Percentiles rank a stretch among this genome's conserved stretches.
phyloP scores from a whole-genome alignment of 2,329 filamentous ascomycete species.

The Cordyceps fumosorosea region DNA sequence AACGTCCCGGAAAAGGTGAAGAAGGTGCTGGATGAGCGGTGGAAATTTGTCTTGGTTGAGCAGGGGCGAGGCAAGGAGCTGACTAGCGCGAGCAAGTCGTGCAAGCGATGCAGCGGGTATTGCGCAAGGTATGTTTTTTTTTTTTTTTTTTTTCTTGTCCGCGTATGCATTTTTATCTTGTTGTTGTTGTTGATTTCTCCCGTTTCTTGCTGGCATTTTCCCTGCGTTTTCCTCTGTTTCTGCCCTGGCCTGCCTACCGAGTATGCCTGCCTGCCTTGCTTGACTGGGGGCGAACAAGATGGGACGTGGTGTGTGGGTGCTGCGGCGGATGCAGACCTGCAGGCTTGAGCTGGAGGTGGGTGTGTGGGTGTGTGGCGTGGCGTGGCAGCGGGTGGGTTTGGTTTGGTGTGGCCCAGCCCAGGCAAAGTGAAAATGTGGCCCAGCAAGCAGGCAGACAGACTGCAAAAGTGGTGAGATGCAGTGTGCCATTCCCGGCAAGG shows the following conservation, averaged over 20 bases:
- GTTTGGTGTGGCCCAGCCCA: not conserved
- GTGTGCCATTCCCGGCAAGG: not conserved
- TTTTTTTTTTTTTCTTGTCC: slow-evolving; percentile 9
- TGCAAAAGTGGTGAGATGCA: not conserved
- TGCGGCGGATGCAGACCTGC: slow-evolving; percentile 9
- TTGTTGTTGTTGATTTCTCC: not conserved
- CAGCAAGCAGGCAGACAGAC: not conserved
- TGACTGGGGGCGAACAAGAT: not conserved
- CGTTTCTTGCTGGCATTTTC: not conserved
- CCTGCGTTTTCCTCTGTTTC: not conserved
- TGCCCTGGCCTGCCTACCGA: not conserved
- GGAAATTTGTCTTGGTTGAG: slow-evolving; percentile 94
- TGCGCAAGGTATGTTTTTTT: slow-evolving; percentile 67
- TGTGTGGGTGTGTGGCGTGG: slow-evolving; percentile 1
- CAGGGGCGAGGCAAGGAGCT: slow-evolving; percentile 89
- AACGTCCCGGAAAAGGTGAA: slow-evolving; percentile 95
- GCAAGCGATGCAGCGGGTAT: slow-evolving; percentile 86
- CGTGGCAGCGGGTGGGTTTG: not conserved
- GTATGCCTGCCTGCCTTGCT: not conserved
- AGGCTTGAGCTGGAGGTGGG: slow-evolving; percentile 10
- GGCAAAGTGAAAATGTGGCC: not conserved
- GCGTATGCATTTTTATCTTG: not conserved
- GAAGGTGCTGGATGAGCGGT: slow-evolving; percentile 89
- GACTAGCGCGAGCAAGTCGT: slow-evolving; percentile 91
- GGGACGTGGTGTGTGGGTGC: slow-evolving; percentile 4